Base-by-base conservation (phyloP, 805 yeast genomes). In the Priceomyces carsonii region DNA sequence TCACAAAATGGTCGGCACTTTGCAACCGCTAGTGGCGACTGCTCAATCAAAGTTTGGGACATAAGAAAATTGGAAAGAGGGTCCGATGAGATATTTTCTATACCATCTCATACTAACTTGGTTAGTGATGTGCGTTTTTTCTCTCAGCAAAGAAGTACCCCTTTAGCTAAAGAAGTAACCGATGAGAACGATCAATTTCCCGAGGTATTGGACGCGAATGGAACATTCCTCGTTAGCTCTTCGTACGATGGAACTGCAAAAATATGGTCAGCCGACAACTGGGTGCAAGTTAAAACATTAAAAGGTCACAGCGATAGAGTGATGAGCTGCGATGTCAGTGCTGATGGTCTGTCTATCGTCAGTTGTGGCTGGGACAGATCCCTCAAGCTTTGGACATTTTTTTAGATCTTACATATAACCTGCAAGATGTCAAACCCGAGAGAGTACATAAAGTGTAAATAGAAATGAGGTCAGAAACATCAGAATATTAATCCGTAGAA, bases 311-410 rank as follows among this genome's bases (percentile, higher is more conserved):
- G 72, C 5, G 95, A 85, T 40, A 82, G 83, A 48, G 77, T 87
- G 3, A 77, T 89, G 82, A 64, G 81, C 38, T 73, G 84, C 31
- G 95, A 85, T 51, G 48, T 82, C 1, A 53, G 70, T 8, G 36
- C 44, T 1, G 63, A 69, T 36, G 73, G 72, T 6, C 47, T 61
- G 6, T 50, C 40, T 21, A 59, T 89, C 1, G 71, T 77, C 1
- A 75, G 83, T 29, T 73, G 86, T 32, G 90, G 95, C 14, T 89
- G 95, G 95, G 96, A 89, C 54, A 71, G 93, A 36, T 70, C 85
- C 5, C 70, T 88, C 3, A 85, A 84, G 51, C 35, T 85, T 27
- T 85, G 88, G 88, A 33, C 38, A 18, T 19, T 26, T 17, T 13
- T n/a, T 14, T 35, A 34, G 27, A 16, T 9, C 12, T 14, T 7